These are phyloP conservation scores for Rubia tinctorum DNA, from an alignment of 305 asterid genomes.

Conservation along the genomic window DNA sequence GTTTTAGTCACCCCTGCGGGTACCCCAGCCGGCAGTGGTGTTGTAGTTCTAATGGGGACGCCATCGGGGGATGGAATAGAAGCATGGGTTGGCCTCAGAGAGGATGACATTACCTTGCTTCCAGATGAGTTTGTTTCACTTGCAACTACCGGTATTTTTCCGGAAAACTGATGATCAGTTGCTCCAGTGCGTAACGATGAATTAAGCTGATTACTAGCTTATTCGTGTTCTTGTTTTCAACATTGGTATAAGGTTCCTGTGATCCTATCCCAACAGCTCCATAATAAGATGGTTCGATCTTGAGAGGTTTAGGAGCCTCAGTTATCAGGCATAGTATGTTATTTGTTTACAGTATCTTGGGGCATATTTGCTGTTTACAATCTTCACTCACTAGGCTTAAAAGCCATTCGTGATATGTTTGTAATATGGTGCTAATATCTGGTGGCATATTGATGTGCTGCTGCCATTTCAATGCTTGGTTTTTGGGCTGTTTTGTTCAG, in stretches of 20 bases:
- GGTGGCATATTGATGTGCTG: too few relatives aligned
- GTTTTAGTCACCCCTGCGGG: slow-evolving; percentile 11
- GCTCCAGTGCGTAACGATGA: background rate
- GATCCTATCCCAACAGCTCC: background rate
- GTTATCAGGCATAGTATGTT: background rate
- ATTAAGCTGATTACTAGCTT: background rate
- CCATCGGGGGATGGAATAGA: slow-evolving; percentile 1
- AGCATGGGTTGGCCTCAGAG: slow-evolving; percentile 8
- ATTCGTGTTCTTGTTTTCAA: background rate
- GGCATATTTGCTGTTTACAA: background rate
- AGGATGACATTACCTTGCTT: slow-evolving; percentile 7
- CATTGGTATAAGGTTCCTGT: background rate
- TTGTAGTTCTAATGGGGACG: slow-evolving; percentile 6
- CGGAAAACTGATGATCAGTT: background rate
- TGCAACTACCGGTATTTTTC: background rate
- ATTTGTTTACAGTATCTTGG: background rate
- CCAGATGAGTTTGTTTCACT: slow-evolving; percentile 1
- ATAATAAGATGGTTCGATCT: background rate
- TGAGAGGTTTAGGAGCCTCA: background rate
- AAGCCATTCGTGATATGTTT: background rate
- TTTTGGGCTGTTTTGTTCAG: background rate
- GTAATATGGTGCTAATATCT: background rate
- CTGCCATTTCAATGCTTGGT: background rate
- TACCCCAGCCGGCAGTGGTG: slow-evolving; percentile 4
- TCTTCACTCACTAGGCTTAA: too few relatives aligned